Evolutionary conservation across 2,329 filamentous ascomycete species (phyloP).

Genomic region (Paracorniculantispora psalliotae): DNA sequence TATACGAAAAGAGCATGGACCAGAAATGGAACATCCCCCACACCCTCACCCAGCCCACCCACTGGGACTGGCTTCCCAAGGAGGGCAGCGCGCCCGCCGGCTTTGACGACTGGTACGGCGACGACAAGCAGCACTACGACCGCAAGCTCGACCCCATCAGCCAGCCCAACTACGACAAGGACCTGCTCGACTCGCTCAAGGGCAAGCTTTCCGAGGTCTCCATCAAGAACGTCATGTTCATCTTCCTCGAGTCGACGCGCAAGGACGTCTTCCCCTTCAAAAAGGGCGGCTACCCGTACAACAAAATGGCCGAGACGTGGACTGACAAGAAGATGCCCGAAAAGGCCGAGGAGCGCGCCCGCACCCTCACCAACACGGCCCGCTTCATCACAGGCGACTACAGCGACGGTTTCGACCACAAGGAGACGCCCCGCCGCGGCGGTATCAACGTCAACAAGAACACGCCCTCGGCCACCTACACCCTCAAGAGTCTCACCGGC

Average conservation of each 20-base stretch:
- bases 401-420: slow-evolving; percentile 28
- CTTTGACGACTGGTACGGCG: slow-evolving; percentile 26
- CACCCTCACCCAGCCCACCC: slow-evolving; percentile 20
- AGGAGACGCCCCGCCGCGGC: slow-evolving; percentile 23
- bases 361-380: slow-evolving; percentile 27
- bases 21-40: slow-evolving; percentile 21
- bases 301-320: slow-evolving; percentile 29
- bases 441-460: slow-evolving; percentile 37
- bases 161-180: slow-evolving; percentile 35
- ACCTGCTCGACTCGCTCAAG: slow-evolving; percentile 24
- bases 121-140: slow-evolving; percentile 27
- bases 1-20: slow-evolving; percentile 19
- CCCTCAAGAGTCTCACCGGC: slow-evolving; percentile 38
- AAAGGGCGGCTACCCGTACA: slow-evolving; percentile 33
- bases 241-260: slow-evolving; percentile 40
- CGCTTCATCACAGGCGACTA: slow-evolving; percentile 34
- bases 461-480: slow-evolving; percentile 38
- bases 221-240: slow-evolving; percentile 38
- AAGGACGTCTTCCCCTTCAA: slow-evolving; percentile 43
- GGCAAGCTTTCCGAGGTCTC: slow-evolving; percentile 26
- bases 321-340: slow-evolving; percentile 28
- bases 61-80: slow-evolving; percentile 23
- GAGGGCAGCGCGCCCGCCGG: slow-evolving; percentile 11
- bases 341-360: slow-evolving; percentile 23
- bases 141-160: slow-evolving; percentile 33